These are phyloP conservation scores for Cryptococcus sp. DNA, from an alignment of 1,284 basidiomycete genomes.

Conservation along the genomic window DNA sequence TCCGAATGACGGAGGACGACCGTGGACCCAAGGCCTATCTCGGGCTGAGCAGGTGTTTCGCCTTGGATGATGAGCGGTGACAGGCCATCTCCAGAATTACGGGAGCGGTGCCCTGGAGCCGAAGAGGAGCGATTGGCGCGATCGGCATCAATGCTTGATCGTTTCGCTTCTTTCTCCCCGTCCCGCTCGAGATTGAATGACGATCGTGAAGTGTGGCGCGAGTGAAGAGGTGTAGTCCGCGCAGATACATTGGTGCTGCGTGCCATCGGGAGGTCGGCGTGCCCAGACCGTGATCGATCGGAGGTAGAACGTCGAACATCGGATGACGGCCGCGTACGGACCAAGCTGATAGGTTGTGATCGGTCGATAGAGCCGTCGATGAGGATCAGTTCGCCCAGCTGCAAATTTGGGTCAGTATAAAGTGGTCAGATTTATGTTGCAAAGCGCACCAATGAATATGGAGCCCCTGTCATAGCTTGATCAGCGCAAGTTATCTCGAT, in stretches of 20 bases:
- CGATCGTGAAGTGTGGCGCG: constrained; percentile 12
- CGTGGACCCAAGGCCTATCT: constrained; percentile 28
- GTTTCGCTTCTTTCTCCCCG: background rate
- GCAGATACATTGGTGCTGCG: constrained; percentile 2
- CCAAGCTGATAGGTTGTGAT: constrained; percentile 12
- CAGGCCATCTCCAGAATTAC: constrained; percentile 6
- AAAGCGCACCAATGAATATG: constrained; percentile 51
- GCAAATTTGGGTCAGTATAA: constrained; percentile 4
- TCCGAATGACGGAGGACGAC: constrained; percentile 43
- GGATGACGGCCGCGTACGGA: constrained; percentile 13
- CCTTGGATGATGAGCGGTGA: constrained; percentile 24
- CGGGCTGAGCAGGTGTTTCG: constrained; percentile 11
- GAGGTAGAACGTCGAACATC: constrained; percentile 12
- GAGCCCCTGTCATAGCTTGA: constrained; percentile 42
- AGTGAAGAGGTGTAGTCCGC: constrained; percentile 10
- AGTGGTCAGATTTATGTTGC: background rate
- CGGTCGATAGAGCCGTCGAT: constrained; percentile 37
- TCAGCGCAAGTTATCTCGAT: background rate
- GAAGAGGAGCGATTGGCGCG: background rate
- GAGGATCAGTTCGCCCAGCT: constrained; percentile 53
- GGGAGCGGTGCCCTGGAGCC: background rate
- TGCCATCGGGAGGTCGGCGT: constrained; percentile 1
- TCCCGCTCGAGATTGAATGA: background rate
- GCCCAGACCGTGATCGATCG: constrained; percentile 2
- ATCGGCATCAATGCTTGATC: background rate